These are phyloP conservation scores for Plectranthus barbatus DNA, from an alignment of 257 asterid genomes.

Conservation along the genomic window DNA sequence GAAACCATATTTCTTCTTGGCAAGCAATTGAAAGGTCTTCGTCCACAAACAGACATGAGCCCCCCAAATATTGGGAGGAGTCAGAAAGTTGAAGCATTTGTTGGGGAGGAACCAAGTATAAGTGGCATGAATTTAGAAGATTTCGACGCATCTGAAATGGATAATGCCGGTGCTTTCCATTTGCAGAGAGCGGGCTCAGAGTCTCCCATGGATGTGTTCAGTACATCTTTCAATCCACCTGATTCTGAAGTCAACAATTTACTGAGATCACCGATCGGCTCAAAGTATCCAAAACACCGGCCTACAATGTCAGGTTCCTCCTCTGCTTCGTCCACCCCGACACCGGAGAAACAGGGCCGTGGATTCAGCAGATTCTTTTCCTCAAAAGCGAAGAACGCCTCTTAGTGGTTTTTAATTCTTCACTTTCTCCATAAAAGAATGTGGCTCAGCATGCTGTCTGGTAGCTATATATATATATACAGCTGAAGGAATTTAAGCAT, in stretches of 20 bases:
- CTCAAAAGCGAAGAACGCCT: constrained; percentile 44
- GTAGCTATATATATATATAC: constrained; percentile 7
- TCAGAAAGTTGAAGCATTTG: constrained; percentile 31
- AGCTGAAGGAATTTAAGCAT: constrained; percentile 18
- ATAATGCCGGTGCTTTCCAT: constrained; percentile 27
- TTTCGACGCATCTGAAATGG: constrained; percentile 38
- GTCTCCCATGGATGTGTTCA: constrained; percentile 43
- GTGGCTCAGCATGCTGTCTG: background rate
- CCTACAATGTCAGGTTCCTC: constrained; percentile 64
- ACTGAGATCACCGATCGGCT: constrained; percentile 44
- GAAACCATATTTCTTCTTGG: constrained; percentile 86
- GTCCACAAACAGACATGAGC: constrained; percentile 53
- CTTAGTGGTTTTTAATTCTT: constrained; percentile 15
- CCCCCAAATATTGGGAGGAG: constrained; percentile 30
- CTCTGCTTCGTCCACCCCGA: constrained; percentile 46
- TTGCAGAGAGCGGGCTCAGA: constrained; percentile 40
- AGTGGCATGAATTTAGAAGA: constrained; percentile 50
- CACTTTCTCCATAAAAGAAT: background rate
- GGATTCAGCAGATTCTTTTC: constrained; percentile 85
- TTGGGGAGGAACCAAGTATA: constrained; percentile 46
- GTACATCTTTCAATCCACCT: constrained; percentile 38
- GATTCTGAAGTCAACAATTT: constrained; percentile 49
- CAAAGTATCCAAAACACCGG: constrained; percentile 42
- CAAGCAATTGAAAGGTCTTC: constrained; percentile 67
- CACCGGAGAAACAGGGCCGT: constrained; percentile 74